Conservation (phyloP, 352 stramenopile species). For the Phytophthora meadii region DNA sequence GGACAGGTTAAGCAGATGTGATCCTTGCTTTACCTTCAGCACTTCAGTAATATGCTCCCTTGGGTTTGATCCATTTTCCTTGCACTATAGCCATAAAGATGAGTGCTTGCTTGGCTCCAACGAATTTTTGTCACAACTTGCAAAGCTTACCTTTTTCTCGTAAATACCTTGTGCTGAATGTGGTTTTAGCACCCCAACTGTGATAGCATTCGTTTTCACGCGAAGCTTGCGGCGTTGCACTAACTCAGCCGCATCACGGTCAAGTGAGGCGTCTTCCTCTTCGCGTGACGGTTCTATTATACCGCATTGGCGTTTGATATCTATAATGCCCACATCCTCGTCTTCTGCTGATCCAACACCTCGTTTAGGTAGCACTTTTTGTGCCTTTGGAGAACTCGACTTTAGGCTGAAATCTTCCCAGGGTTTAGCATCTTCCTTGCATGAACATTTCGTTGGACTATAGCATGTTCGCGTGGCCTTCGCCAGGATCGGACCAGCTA, state of each 20-base stretch:
- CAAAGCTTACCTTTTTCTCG: slow-evolving; percentile 39
- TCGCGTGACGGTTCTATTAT: slow-evolving; percentile 42
- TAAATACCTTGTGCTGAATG: slow-evolving; percentile 47
- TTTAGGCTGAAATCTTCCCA: slow-evolving; percentile 63
- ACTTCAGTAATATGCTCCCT: slow-evolving; percentile 52
- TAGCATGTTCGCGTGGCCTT: slow-evolving; percentile 54
- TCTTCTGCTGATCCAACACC: background rate
- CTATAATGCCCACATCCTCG: slow-evolving; percentile 57
- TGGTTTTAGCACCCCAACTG: slow-evolving; percentile 16
- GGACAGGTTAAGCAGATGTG: slow-evolving; percentile 56
- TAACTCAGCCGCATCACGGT: slow-evolving; percentile 41
- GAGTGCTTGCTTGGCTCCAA: no score
- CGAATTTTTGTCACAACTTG: no score
- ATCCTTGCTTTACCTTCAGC: slow-evolving; percentile 45
- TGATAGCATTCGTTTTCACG: background rate
- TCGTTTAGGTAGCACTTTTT: background rate
- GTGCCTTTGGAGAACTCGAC: slow-evolving; percentile 12
- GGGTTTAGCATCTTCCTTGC: slow-evolving; percentile 51
- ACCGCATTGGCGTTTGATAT: slow-evolving; percentile 75
- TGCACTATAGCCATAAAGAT: slow-evolving; percentile 39
- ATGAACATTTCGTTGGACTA: slow-evolving; percentile 48
- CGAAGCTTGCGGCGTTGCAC: slow-evolving; percentile 9
- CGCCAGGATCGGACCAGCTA: slow-evolving; percentile 7
- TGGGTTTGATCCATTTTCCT: slow-evolving; percentile 42
- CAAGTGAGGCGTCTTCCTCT: slow-evolving; percentile 27